Evolutionary conservation across 257 asterid species (phyloP), one percentile per base, ranked within the genome.

Genomic region (Solanum chilense): DNA sequence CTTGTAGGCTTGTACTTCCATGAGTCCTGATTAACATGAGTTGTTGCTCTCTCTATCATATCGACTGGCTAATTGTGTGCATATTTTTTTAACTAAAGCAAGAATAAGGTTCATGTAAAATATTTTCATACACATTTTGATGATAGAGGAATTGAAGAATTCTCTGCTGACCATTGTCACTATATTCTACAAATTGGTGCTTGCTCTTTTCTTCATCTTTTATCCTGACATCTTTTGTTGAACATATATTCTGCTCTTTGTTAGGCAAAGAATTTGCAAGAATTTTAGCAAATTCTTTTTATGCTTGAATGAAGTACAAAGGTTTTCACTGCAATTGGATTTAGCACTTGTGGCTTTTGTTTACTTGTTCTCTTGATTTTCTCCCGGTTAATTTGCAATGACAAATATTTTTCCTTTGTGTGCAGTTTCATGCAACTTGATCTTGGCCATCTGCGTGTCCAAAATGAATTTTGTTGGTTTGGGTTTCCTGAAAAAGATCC

Each of bases 371-470:
- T 21, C n/a, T 73, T 49, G 41, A 39, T 31, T 18, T 15, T 16
- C 76, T 83, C 68, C 10, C 12, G 1, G 64, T 62, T 74, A n/a
- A 9, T 39, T 14, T 66, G 12, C 68, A 18, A 74, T 5, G 27
- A 80, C 86, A 74, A 56, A 71, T 86, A 71, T 76, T 73, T 88
- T 78, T 87, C 75, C 84, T 82, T 82, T 12, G 7, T 89, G 82
- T 81, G 84, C 98, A 97, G 99, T 88, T 97, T 94, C 96, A 96
- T 97, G 95, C 99, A 97, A 90, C 99, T 97, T 89, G 99, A 97
- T 93, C 99, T 97, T 86, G 99, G 99, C 74, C 97, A 93, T 87
- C 91, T 97, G 88, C 98, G 96, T 86, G 91, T 97, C 58, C 91
- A 84, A 90, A 97, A 97, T 91, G 90, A 93, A 27, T 92, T 92